These are phyloP conservation scores for Phialophora chinensis DNA, from an alignment of 2,329 filamentous ascomycete species.

Conservation along the genomic window DNA sequence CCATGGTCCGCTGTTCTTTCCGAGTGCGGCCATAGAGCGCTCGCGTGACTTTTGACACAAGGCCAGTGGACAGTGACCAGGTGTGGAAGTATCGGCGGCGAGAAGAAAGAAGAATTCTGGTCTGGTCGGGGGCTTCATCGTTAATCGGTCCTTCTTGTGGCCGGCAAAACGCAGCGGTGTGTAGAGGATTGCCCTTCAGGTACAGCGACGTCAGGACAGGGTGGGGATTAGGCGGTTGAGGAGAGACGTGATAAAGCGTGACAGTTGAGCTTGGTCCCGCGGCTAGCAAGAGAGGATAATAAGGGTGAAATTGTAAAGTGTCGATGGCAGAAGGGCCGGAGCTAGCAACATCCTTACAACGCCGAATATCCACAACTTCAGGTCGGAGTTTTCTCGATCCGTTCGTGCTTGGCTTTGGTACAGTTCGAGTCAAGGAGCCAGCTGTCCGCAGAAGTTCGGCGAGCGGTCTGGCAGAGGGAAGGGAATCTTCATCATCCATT, in stretches of 20 bases:
- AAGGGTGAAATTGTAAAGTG: conserved; percentile 86
- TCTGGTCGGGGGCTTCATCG: conserved; percentile 25
- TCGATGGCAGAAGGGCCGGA: conserved; percentile 69
- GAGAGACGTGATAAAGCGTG: conserved; percentile 86
- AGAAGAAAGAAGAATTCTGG: conserved; percentile 78
- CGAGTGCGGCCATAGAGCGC: conserved; percentile 63
- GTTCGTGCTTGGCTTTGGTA: conserved; percentile 61
- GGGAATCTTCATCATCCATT: conserved; percentile 60
- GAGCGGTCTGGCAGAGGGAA: conserved; percentile 74
- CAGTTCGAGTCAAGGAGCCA: conserved; percentile 65
- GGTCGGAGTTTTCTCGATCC: conserved; percentile 71
- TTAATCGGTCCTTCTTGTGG: conserved; percentile 64
- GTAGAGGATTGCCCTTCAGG: conserved; percentile 80
- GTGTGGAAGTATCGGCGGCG: conserved; percentile 90
- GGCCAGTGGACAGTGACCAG: conserved; percentile 84
- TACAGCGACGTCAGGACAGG: conserved; percentile 90
- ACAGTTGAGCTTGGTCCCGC: conserved; percentile 84
- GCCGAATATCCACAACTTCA: conserved; percentile 88
- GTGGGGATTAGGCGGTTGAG: conserved; percentile 77
- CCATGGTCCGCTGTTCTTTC: conserved; percentile 86
- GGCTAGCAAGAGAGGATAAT: conserved; percentile 79
- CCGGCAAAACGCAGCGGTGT: conserved; percentile 79
- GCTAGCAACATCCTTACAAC: conserved; percentile 82
- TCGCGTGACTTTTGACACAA: conserved; percentile 79
- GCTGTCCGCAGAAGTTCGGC: conserved; percentile 79